phyloP scores from a whole-genome alignment of 2,329 filamentous ascomycete species.

The Phialophora expanda region DNA sequence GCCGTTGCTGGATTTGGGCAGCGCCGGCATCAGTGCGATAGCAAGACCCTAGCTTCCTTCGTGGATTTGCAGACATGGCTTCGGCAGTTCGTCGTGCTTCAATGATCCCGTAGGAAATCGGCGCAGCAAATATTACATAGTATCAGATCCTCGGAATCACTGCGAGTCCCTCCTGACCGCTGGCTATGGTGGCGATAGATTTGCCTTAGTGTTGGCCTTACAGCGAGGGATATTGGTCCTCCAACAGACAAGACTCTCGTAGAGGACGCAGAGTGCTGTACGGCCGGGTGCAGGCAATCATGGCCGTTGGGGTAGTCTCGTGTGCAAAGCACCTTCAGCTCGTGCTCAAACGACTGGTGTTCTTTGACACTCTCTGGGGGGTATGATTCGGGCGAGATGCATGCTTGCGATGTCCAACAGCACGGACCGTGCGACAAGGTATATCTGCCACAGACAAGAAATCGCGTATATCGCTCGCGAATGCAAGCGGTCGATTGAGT shows the following conservation, averaged over 20 bases:
- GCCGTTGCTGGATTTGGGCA: background rate
- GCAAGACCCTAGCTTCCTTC: background rate
- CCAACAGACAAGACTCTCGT: background rate
- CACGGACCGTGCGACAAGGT: constrained; percentile 13
- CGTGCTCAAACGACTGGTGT: constrained; percentile 32
- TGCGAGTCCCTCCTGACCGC: background rate
- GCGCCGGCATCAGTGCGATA: background rate
- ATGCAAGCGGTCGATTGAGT: background rate
- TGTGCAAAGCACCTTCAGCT: constrained; percentile 5
- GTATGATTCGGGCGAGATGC: constrained; percentile 24
- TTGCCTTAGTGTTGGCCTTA: background rate
- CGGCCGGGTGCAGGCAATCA: background rate
- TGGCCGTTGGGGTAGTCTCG: background rate
- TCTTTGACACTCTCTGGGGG: constrained; percentile 1
- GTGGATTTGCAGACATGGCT: background rate
- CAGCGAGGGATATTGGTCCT: background rate
- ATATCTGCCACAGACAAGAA: constrained; percentile 4
- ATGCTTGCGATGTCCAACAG: constrained; percentile 7
- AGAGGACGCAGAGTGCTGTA: background rate
- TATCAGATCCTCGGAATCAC: background rate
- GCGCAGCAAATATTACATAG: background rate
- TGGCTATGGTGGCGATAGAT: background rate
- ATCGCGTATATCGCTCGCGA: constrained; percentile 10
- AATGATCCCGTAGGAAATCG: background rate
- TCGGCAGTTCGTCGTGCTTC: background rate